Base-by-base conservation (phyloP, 495 filamentous ascomycete species). In the Penicillium nucicola region DNA sequence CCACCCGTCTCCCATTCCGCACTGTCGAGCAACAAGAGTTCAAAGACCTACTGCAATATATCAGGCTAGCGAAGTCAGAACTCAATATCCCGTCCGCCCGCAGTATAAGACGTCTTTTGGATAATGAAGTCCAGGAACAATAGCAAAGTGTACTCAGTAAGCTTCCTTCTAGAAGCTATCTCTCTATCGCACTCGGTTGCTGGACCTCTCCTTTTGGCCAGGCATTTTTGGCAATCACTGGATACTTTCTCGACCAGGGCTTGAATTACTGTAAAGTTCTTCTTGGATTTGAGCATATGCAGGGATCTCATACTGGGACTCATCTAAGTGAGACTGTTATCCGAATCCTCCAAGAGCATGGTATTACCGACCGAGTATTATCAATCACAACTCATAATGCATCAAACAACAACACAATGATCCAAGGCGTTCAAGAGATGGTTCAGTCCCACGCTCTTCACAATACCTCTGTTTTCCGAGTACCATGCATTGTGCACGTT, bases 331-430 rank as follows among this genome's bases (percentile, higher is more conserved):
- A 15, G 11, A 38, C 37, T 34, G 17, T 58, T 22, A 19, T 58
- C 18, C 4, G 51, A 11, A 38, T 44, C 23, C 38, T 58, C 10
- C 10, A 58, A 23, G 18, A 51, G 13, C 46, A 54, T 15, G 4
- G 19, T 18, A 44, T 55, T 17, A 30, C 42, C 9, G 14, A 58
- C 12, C 37, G 46, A 33, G 47, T 57, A 11, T 34, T 57, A 15
- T 38, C 40, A 33, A 39, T 61, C 33, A 61, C 46, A 1, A 60
- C 53, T 41, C 39, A 60, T 53, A 60, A 60, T 53, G 44, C 43
- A 33, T 45, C 47, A 18, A 61, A 57, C 19, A 61, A 61, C 20
- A 49, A 45, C 12, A 61, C 42, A 34, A 45, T 61, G 36, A 37
- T 54, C 0, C 12, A 33, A 17, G 35, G 32, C 28, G 39, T 61